Conservation (phyloP, 2,329 filamentous ascomycete species). For the Alternaria burnsii region DNA sequence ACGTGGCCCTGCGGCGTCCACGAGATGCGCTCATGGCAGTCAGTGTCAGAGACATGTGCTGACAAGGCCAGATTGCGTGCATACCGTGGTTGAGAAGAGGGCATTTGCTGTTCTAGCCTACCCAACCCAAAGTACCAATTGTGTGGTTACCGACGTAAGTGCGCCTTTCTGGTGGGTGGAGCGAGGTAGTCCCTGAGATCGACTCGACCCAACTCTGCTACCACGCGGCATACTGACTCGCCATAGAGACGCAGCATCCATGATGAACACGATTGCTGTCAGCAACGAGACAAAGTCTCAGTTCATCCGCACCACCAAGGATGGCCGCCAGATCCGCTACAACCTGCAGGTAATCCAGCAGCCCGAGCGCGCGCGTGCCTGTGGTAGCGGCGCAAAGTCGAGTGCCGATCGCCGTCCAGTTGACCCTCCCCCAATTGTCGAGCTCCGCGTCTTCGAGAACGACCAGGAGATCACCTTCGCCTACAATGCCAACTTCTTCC, state of each 20-base stretch:
- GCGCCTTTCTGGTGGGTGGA: constrained; percentile 22
- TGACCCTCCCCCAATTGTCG: constrained; percentile 92
- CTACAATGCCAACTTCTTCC: constrained; percentile 97
- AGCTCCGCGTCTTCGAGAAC: constrained; percentile 85
- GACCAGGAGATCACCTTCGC: constrained; percentile 76
- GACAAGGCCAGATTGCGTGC: constrained; percentile 16
- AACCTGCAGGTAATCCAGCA: constrained; percentile 88
- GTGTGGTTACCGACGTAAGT: constrained; percentile 19
- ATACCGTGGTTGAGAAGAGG: constrained; percentile 27
- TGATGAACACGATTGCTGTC: constrained; percentile 57
- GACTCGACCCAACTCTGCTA: constrained; percentile 17
- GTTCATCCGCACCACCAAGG: constrained; percentile 70
- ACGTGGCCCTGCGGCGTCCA: constrained; percentile 22
- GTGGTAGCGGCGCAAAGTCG: constrained; percentile 90
- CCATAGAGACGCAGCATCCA: constrained; percentile 19
- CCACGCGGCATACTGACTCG: constrained; percentile 25
- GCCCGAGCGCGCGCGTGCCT: constrained; percentile 91
- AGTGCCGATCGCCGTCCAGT: constrained; percentile 86
- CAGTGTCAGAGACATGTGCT: constrained; percentile 15
- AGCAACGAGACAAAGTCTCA: constrained; percentile 65
- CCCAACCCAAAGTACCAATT: background rate
- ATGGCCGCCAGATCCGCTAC: constrained; percentile 82
- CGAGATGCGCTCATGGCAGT: constrained; percentile 14
- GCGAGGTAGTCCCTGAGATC: constrained; percentile 12
- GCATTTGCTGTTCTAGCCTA: constrained; percentile 18